Evolutionary conservation across 1,284 basidiomycete genomes (phyloP).

Genomic region (Ceratobasidium sp.): DNA sequence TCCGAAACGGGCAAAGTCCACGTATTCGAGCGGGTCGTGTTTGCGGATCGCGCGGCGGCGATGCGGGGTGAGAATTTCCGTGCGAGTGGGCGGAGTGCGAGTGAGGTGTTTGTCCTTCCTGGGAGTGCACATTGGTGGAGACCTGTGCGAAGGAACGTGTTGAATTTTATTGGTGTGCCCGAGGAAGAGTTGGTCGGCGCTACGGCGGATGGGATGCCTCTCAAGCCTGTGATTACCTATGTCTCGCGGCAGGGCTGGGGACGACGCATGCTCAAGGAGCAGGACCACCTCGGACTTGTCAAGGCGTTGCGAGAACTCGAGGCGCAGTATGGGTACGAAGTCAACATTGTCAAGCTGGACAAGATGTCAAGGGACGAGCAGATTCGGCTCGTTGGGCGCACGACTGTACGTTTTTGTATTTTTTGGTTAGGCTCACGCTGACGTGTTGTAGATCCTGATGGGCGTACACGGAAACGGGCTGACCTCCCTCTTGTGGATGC

Average conservation of each 20-base stretch:
- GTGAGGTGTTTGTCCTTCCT: slow-evolving; percentile 73
- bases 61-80: slow-evolving; percentile 72
- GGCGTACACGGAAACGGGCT: slow-evolving; percentile 84
- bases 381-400: slow-evolving; percentile 74
- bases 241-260: slow-evolving; percentile 86
- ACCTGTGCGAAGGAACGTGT: slow-evolving; percentile 39
- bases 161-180: slow-evolving; percentile 37
- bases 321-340: slow-evolving; percentile 78
- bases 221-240: slow-evolving; percentile 77
- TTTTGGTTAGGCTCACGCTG: slow-evolving; percentile 9
- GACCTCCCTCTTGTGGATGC: slow-evolving; percentile 80
- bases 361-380: slow-evolving; percentile 79
- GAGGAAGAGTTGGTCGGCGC: slow-evolving; percentile 47
- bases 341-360: slow-evolving; percentile 84
- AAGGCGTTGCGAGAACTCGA: slow-evolving; percentile 61
- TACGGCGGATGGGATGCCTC: slow-evolving; percentile 51
- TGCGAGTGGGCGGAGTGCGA: slow-evolving; percentile 74
- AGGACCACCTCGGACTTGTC: slow-evolving; percentile 53
- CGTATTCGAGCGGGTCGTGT: slow-evolving; percentile 81
- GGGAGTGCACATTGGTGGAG: slow-evolving; percentile 61
- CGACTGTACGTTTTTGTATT: slow-evolving; percentile 63
- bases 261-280: slow-evolving; percentile 59
- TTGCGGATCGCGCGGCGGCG: slow-evolving; percentile 82
- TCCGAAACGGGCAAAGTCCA: slow-evolving; percentile 69
- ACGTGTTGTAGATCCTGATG: slow-evolving; percentile 63